Evolutionary conservation across 2,329 filamentous ascomycete genomes (phyloP), one percentile per base, ranked within the genome.

Genomic region (Parasarocladium wereldwijsianum): DNA sequence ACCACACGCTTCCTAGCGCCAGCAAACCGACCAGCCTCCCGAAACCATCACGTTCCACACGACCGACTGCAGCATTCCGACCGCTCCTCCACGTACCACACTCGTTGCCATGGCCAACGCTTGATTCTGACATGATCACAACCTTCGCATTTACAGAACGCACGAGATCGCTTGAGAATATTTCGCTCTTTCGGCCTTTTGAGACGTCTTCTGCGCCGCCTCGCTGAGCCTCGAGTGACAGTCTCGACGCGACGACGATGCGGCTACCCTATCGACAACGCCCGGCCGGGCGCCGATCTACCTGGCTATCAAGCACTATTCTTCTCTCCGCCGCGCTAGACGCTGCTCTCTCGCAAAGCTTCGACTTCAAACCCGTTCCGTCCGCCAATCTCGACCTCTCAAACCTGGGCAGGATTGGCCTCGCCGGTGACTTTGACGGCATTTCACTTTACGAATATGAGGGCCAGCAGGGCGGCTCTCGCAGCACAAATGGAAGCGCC

Each of bases 371-470:
- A 26, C 51, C 70, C 10, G 65, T 72, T 22, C 72, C 82, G 3
- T 60, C 71, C 10, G 62, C 80, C 33, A 75, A 86, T 44, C 70
- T 98, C 47, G 80, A 93, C 48, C 66, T 93, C 35, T 70, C 67
- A 17, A 60, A 74, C 34, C 62, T 98, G 20, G 90, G 90, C 34
- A 73, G 80, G 43, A 76, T 94, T 40, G 85, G 81, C 32, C 66
- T 98, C 35, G 79, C 75, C 2, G 90, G 90, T 43, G 77, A 94
- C 54, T 98, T 93, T 50, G 74, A 82, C 45, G 83, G 85, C 32
- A 80, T 96, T 43, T 94, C 90, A 9, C 61, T 94, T 22, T 96
- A 90, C 58, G 64, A 86, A 47, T 96, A 76, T 45, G 64, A 78
- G 44, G 82, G 79, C 38, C 87, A 98, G 51, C 76, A 64, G 34